A percentile compares a stretch with the other conserved stretches of the same genome.
Conservation (phyloP, 129 eudicot species). For the Centrapalus pauciflorus region DNA sequence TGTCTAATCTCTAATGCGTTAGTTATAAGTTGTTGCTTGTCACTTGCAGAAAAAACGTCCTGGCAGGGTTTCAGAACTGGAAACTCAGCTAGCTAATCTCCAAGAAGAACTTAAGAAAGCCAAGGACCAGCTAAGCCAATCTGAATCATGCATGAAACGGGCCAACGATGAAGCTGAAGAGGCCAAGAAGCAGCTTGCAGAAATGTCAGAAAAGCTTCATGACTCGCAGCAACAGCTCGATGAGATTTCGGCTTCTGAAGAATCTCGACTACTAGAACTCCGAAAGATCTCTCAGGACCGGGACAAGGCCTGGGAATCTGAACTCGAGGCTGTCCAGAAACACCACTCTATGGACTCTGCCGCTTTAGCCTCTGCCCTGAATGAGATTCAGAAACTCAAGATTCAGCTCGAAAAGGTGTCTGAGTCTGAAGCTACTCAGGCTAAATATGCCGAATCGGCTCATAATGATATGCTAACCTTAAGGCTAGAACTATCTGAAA, state of each 20-base stretch:
- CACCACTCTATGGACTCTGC: slow-evolving; percentile 83
- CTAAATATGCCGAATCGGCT: slow-evolving; percentile 61
- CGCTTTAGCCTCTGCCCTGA: slow-evolving; percentile 66
- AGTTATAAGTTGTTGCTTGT: background rate
- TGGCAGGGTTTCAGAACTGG: slow-evolving; percentile 55
- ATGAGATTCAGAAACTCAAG: slow-evolving; percentile 72
- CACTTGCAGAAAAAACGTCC: slow-evolving; percentile 61
- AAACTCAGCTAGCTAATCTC: slow-evolving; percentile 67
- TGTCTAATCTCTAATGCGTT: background rate
- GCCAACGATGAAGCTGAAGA: slow-evolving; percentile 79
- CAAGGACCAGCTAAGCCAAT: slow-evolving; percentile 61
- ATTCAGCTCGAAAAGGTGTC: slow-evolving; percentile 57
- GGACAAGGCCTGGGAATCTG: slow-evolving; percentile 89
- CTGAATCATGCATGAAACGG: slow-evolving; percentile 48
- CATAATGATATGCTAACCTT: slow-evolving; percentile 51
- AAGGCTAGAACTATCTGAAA: slow-evolving; percentile 60
- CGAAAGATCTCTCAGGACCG: slow-evolving; percentile 89
- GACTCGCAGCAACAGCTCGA: slow-evolving; percentile 63
- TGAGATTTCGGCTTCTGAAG: slow-evolving; percentile 80
- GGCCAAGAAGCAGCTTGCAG: slow-evolving; percentile 61
- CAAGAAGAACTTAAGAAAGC: slow-evolving; percentile 78
- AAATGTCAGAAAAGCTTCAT: slow-evolving; percentile 59
- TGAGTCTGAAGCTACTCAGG: slow-evolving; percentile 64
- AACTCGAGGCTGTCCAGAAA: slow-evolving; percentile 84
- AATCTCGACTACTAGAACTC: slow-evolving; percentile 69